Base-by-base conservation (phyloP, 192 early-diverging fungal species). In the Coemansia sp. region DNA sequence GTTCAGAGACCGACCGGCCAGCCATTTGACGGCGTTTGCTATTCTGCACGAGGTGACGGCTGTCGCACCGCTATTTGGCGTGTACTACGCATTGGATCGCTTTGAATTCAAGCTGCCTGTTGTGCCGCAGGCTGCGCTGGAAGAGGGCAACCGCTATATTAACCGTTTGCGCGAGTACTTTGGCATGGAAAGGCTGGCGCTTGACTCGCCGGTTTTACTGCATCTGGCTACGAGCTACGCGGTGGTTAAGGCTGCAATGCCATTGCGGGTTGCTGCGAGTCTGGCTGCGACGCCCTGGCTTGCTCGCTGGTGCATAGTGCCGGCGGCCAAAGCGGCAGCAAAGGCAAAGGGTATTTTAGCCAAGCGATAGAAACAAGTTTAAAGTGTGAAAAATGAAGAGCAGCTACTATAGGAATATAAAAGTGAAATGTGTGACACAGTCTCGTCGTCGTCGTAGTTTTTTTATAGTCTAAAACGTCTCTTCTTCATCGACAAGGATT, bases 31-130 rank as follows among this genome's bases (percentile, higher is more conserved):
- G 6, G 71, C 90, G 1, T 96, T 96, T 64, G 78, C 81, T 6
- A 51, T 94, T 13, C 78, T 96, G 19, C 94, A 96, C 62, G 91
- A 96, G 70, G 43, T 93, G 3, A 96, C 94, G 2, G 94, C 91
- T 2, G 67, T 96, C 19, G 67, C 85, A 1, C 94, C 91, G 7
- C 62, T 96, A 20, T 83, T 83, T 0, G 50, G 85, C 9, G 53
- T 93, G 15, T 96, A 92, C 64, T 86, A 80, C 49, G 43, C 66
- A 9, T 74, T 94, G 15, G 52, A 60, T 19, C 53, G 64, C 45
- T 78, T 72, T 14, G 78, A 79, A 5, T 20, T 85, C 4, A 51
- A 72, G n/a, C 74, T 86, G 5, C 86, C 87, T 3, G 67, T 93
- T 18, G n/a, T n/a, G n/a, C 87, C 91, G 0, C 80, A 87, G 22